Base-by-base conservation (phyloP, 441 rosid genomes). In the Populus hybrid region DNA sequence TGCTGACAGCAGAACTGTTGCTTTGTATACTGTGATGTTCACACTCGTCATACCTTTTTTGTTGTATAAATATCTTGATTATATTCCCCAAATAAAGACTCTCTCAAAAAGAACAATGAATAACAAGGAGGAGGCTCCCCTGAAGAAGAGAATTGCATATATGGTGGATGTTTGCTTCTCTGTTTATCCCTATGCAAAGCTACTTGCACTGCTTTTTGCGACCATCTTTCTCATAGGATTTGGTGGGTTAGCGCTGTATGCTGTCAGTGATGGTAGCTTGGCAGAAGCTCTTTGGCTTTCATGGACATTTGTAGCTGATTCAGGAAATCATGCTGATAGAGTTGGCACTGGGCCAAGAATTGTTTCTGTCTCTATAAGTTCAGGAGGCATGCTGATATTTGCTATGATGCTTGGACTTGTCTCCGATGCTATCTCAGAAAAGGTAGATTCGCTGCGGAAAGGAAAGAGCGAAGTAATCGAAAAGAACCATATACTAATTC, bases 331-430 rank as follows among this genome's bases (percentile, higher is more conserved):
- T 81, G 93, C 97, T 7, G 97, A 94, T 85, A 90, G 90, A 73
- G 83, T 87, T 77, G 97, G 98, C 77, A 88, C 83, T 36, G 94
- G 97, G 68, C 84, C 95, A 18, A 88, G 97, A 84, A 90, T 94
- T 70, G 97, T 94, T 69, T 94, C 98, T 28, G 92, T 94, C 75
- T 92, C 93, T 77, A 86, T 94, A 79, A 94, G 95, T 79, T 90
- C 97, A 35, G 97, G 98, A 81, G 98, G 97, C 68, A 94, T 94
- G 98, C 81, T 94, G 85, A 89, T 94, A 80, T 92, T 91, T 76
- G 97, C 97, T 18, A 94, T 90, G 92, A 94, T 94, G 98, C 97
- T 92, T 79, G 98, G 98, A 71, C 97, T 94, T 69, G 91, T 92
- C 80, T 92, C 97, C 9, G 97, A 94, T 88, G 97, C 97, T 69